Evolutionary conservation across 768 basidiomycete species (phyloP).

Genomic region (Tricholoma sp.): DNA sequence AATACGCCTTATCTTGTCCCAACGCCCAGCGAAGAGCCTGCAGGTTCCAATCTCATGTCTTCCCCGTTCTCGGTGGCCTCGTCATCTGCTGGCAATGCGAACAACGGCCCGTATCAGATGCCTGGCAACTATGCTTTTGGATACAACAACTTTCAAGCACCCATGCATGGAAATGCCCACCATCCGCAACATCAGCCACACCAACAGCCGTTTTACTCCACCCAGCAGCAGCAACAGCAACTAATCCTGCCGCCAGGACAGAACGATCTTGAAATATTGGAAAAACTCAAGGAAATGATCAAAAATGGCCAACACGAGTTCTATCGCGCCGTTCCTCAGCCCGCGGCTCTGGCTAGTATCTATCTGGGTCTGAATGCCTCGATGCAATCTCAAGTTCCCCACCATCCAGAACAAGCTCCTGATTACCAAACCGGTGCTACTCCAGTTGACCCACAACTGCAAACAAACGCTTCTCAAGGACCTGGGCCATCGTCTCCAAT

Average conservation of each 20-base stretch:
- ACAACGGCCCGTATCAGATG: conserved; percentile 28
- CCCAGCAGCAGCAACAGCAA: conserved; percentile 15
- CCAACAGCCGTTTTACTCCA: conserved; percentile 19
- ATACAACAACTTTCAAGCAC: conserved; percentile 28
- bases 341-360: conserved; percentile 54
- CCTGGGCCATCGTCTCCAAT: conserved; percentile 17
- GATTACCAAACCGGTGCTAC: conserved; percentile 14
- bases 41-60: conserved; percentile 30
- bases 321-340: conserved; percentile 62
- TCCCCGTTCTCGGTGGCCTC: conserved; percentile 33
- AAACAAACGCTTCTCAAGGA: conserved; percentile 25
- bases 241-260: conserved; percentile 45
- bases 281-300: conserved; percentile 70
- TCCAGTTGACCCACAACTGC: conserved; percentile 23
- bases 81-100: conserved; percentile 23
- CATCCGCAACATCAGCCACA: conserved; percentile 23
- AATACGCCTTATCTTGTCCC: conserved; percentile 49
- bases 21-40: conserved; percentile 46
- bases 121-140: conserved; percentile 34
- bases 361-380: conserved; percentile 51
- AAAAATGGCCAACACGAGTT: conserved; percentile 68
- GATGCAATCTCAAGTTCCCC: conserved; percentile 15
- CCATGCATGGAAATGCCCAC: conserved; percentile 25
- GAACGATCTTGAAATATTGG: conserved; percentile 67
- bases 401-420: conserved; percentile 15